Base-by-base conservation (phyloP, 2,329 filamentous ascomycete species). In the Microsporum audouinii region DNA sequence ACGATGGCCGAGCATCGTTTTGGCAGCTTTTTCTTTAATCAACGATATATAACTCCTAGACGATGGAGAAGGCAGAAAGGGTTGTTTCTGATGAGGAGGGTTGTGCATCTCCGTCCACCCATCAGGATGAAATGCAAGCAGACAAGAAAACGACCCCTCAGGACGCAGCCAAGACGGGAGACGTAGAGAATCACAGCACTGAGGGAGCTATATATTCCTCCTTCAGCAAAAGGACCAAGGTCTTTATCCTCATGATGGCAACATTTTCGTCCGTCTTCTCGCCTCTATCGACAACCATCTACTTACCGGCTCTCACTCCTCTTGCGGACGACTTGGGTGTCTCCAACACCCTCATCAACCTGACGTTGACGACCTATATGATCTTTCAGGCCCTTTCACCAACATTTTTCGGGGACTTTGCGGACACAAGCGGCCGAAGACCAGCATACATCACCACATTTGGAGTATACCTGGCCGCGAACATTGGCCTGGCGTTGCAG, bases 401-500 rank as follows among this genome's bases (percentile, higher is more conserved):
- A 0, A 82, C 80, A 4, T 69, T 87, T 10, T 80, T 84, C 53
- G 85, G 84, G 2, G 82, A 84, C 61, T 80, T 87, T 45, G 82
- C 82, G 4, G 84, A 88, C 68, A 78, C 76, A 66, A 77, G 79
- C 2, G 84, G 85, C 6, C 78, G 84, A 34, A 76, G 84, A n/a
- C 84, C 83, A 0, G 83, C 83, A 2, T 85, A 84, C 63, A 76
- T 85, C 29, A 69, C 85, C 33, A 78, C 79, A 29, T 82, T 86
- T 61, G 63, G 72, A 55, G 79, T 86, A 27, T 86, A 84, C 66
- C 68, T 84, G 0, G 72, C 74, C 43, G 83, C 82, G 63, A 84
- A 84, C 66, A 81, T 86, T 14, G 84, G 82, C 0, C 73, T 86
- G 1, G 83, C 81, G 14, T 68, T 86, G 7, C 82, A 85, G 66